These are phyloP conservation scores for Astragalus membranaceus DNA, from an alignment of 306 rosid genomes.

Conservation along the genomic window DNA sequence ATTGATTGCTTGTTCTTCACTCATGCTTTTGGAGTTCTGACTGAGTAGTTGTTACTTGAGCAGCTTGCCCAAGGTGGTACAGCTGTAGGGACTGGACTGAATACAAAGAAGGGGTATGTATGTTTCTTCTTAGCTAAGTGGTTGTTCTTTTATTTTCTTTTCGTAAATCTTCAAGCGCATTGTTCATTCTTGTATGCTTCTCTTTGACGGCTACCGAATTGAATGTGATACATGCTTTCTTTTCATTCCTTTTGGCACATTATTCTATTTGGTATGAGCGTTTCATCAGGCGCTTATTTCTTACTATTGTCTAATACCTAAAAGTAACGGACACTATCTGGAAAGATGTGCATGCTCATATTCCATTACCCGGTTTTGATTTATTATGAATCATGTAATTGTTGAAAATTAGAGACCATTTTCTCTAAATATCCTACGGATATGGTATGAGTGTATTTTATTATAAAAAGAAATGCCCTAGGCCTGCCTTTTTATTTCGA, in stretches of 20 bases:
- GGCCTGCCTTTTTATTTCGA: background rate
- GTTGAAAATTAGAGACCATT: background rate
- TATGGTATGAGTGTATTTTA: background rate
- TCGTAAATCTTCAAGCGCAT: background rate
- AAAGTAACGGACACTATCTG: background rate
- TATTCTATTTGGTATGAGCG: background rate
- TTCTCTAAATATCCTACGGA: background rate
- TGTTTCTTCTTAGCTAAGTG: constrained; percentile 12
- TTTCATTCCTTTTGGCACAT: constrained; percentile 5
- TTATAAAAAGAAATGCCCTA: background rate
- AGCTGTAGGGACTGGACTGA: constrained; percentile 99
- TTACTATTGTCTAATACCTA: background rate
- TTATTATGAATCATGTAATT: background rate
- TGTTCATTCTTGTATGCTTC: background rate
- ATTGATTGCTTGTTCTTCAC: background rate
- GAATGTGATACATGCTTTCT: background rate
- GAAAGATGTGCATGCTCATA: background rate
- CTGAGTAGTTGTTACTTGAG: constrained; percentile 29
- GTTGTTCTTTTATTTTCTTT: constrained; percentile 3
- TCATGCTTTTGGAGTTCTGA: constrained; percentile 21
- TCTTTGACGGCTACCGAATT: background rate
- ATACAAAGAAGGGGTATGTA: constrained; percentile 93
- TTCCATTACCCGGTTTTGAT: background rate
- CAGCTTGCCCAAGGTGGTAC: constrained; percentile 99
- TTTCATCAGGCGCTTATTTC: constrained; percentile 2